A percentile compares a stretch with the other conserved stretches of the same genome.
Evolutionary conservation across 192 early-diverging fungal species (phyloP).

Genomic region (Umbelopsis vinacea): DNA sequence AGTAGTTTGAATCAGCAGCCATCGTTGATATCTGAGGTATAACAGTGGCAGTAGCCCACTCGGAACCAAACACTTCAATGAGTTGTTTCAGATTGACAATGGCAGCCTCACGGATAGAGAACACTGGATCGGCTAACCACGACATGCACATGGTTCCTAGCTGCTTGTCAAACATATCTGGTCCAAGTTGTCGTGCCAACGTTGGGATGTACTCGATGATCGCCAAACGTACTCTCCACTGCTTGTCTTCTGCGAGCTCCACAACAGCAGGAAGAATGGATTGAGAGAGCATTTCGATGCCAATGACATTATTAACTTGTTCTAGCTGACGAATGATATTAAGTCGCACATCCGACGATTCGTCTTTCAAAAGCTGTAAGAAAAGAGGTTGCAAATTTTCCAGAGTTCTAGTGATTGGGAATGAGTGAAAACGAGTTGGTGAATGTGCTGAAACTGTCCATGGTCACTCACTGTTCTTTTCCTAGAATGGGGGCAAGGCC

Average conservation of each 20-base stretch:
- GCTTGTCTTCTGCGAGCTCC: slow-evolving; percentile 99
- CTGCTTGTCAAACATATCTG: slow-evolving; percentile 97
- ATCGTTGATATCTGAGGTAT: slow-evolving; percentile 93
- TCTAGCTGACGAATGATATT: slow-evolving; percentile 99
- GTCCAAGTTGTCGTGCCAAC: slow-evolving; percentile 94
- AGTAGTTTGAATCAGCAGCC: slow-evolving; percentile 88
- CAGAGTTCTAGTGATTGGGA: slow-evolving; percentile 67
- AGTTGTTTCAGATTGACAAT: slow-evolving; percentile 93
- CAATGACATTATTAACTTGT: slow-evolving; percentile 94
- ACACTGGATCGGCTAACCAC: slow-evolving; percentile 97
- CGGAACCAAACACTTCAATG: slow-evolving; percentile 97
- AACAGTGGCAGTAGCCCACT: slow-evolving; percentile 94
- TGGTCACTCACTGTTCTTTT: slow-evolving; percentile 74
- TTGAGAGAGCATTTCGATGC: slow-evolving; percentile 96
- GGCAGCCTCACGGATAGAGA: slow-evolving; percentile 97
- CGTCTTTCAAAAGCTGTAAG: slow-evolving; percentile 96
- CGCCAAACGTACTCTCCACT: slow-evolving; percentile 98
- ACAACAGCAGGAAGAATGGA: slow-evolving; percentile 97
- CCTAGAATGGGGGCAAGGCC: slow-evolving; percentile 94
- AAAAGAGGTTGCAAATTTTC: slow-evolving; percentile 96
- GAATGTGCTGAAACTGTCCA: not conserved
- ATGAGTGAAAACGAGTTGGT: not conserved
- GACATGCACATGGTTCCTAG: slow-evolving; percentile 94
- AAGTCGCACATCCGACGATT: slow-evolving; percentile 95
- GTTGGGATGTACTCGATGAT: slow-evolving; percentile 99